Evolutionary conservation across 2,329 filamentous ascomycete species (phyloP).

Genomic region (Ophiosphaerella korrae): DNA sequence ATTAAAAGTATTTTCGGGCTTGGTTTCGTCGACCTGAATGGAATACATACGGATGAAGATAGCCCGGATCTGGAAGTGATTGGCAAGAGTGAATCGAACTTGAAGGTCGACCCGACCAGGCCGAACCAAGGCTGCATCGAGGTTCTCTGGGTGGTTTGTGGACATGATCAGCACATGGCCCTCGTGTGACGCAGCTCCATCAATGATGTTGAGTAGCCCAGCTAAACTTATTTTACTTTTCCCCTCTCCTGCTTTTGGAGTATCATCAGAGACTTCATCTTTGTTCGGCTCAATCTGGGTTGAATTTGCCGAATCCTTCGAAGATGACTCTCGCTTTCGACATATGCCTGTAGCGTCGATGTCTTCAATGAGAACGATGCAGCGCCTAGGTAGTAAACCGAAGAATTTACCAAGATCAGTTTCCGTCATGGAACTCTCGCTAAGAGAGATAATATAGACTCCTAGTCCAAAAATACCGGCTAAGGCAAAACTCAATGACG

Average conservation of each 20-base stretch:
- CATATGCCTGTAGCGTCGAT: conserved; percentile 55
- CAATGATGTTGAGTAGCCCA: conserved; percentile 81
- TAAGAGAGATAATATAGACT: conserved; percentile 53
- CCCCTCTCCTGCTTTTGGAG: conserved; percentile 9
- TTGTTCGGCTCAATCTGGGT: not conserved
- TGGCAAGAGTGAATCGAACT: conserved; percentile 62
- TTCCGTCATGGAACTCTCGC: conserved; percentile 76
- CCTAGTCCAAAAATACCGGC: conserved; percentile 55
- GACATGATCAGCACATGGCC: conserved; percentile 83
- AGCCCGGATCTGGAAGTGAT: conserved; percentile 47
- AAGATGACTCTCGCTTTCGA: conserved; percentile 36
- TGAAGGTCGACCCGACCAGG: conserved; percentile 74
- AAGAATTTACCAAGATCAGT: conserved; percentile 60
- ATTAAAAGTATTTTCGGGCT: not conserved
- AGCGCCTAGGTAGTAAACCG: conserved; percentile 49
- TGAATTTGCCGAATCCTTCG: not conserved
- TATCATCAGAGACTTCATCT: conserved; percentile 8
- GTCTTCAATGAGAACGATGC: conserved; percentile 55
- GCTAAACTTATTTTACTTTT: conserved; percentile 70
- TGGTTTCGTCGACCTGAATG: not conserved
- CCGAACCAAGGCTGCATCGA: conserved; percentile 75
- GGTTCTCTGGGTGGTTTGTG: conserved; percentile 73
- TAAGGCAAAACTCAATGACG: conserved; percentile 49
- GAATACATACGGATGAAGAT: conserved; percentile 51
- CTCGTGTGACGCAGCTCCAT: conserved; percentile 80